Evolutionary conservation across 345 rosid species (phyloP).

Genomic region (Brassica incana): DNA sequence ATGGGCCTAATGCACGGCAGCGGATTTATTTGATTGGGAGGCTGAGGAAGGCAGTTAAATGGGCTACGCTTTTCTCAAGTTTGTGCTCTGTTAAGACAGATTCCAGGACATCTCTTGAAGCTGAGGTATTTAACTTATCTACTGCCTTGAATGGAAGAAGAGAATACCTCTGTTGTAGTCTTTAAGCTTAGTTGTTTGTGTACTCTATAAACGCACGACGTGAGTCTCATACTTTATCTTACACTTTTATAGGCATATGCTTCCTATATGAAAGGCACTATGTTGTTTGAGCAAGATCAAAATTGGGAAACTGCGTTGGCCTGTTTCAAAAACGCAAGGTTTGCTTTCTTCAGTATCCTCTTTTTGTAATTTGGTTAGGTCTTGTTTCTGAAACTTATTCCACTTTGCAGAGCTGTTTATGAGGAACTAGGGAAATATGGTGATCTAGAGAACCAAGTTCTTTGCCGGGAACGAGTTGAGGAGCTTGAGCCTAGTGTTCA

Average conservation of each 20-base stretch:
- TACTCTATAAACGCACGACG: not conserved
- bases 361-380: constrained; percentile 3
- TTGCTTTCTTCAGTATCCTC: constrained; percentile 29
- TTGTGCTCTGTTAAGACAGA: constrained; percentile 84
- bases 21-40: constrained; percentile 89
- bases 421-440: constrained; percentile 99
- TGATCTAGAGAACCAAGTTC: constrained; percentile 89
- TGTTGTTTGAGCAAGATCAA: constrained; percentile 93
- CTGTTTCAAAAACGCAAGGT: constrained; percentile 95
- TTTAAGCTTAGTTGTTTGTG: constrained; percentile 21
- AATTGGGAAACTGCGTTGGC: constrained; percentile 92
- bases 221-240: constrained; percentile 15
- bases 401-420: constrained; percentile 73
- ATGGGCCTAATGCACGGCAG: constrained; percentile 90
- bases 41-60: constrained; percentile 91
- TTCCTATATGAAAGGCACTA: constrained; percentile 89
- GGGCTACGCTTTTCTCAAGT: constrained; percentile 80
- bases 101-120: constrained; percentile 89
- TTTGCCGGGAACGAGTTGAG: constrained; percentile 95
- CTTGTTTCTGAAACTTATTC: constrained; percentile 11
- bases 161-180: constrained; percentile 5
- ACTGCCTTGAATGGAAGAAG: not conserved
- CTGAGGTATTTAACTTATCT: constrained; percentile 59
- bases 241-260: constrained; percentile 78
- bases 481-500: constrained; percentile 95